phyloP scores from a whole-genome alignment of 768 basidiomycete genomes.

The Phaeotremella fagi region DNA sequence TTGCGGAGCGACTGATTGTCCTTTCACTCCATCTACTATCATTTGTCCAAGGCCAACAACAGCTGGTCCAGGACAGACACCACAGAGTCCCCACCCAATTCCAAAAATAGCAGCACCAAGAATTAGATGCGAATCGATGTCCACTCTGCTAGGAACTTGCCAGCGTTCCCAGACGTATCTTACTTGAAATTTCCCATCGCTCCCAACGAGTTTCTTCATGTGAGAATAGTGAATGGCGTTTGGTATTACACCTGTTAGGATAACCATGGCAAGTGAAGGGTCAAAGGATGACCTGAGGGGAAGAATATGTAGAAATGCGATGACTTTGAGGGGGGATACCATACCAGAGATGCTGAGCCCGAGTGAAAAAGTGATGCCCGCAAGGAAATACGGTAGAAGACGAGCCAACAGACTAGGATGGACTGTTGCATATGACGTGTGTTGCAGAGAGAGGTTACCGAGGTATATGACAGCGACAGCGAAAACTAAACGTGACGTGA shows the following conservation, averaged over 20 bases:
- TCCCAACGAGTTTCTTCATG: too few relatives aligned
- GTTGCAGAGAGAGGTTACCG: too few relatives aligned
- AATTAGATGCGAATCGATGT: slow-evolving; percentile 33
- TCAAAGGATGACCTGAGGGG: slow-evolving; percentile 41
- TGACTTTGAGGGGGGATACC: slow-evolving; percentile 43
- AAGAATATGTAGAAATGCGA: slow-evolving; percentile 41
- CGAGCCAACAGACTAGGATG: too few relatives aligned
- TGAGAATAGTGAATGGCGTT: slow-evolving; percentile 37
- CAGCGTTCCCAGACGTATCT: slow-evolving; percentile 29
- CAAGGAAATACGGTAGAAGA: slow-evolving; percentile 36
- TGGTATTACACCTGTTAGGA: slow-evolving; percentile 45
- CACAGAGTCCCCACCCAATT: slow-evolving; percentile 47
- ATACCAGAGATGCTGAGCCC: slow-evolving; percentile 49
- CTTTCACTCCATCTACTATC: too few relatives aligned
- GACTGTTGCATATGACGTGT: neutral
- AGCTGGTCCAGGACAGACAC: slow-evolving; percentile 48
- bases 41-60: slow-evolving; percentile 34
- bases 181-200: neutral
- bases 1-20: too few relatives aligned
- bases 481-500: neutral
- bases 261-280: slow-evolving; percentile 46
- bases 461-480: too few relatives aligned
- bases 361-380: slow-evolving; percentile 40
- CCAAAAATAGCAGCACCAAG: slow-evolving; percentile 46
- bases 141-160: slow-evolving; percentile 28